These are phyloP conservation scores for Stachybotrys chartarum DNA, from an alignment of 2,329 filamentous ascomycete genomes.

Conservation along the genomic window DNA sequence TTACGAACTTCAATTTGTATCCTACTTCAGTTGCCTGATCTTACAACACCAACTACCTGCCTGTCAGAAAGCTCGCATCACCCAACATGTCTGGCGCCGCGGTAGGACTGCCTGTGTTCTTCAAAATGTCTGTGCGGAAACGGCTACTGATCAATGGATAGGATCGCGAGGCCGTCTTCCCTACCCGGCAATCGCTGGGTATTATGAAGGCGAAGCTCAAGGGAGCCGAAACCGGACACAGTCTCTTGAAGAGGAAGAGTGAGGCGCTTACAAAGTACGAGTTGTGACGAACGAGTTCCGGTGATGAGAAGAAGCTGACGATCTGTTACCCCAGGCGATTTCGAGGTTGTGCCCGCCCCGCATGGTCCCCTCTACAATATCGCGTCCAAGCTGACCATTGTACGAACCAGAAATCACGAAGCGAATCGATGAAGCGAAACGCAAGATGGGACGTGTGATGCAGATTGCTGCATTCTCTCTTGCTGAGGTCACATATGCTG, in stretches of 20 bases:
- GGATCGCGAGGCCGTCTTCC: conserved; percentile 95
- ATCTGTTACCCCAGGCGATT: conserved; percentile 59
- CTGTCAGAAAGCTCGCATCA: not conserved
- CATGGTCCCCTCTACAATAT: not conserved
- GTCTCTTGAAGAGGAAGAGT: conserved; percentile 92
- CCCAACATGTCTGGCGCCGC: conserved; percentile 24
- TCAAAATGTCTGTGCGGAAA: not conserved
- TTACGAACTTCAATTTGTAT: too few species aligned
- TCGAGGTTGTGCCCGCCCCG: conserved; percentile 52
- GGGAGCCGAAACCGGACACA: conserved; percentile 85
- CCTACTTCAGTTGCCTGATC: too few species aligned
- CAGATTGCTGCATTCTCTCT: conserved; percentile 97
- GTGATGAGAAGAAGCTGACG: conserved; percentile 2
- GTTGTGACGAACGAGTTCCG: not conserved
- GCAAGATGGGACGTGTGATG: conserved; percentile 99
- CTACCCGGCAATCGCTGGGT: conserved; percentile 92
- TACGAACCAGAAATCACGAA: conserved; percentile 72
- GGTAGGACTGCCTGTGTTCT: not conserved
- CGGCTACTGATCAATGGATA: conserved; percentile 23
- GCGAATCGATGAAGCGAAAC: conserved; percentile 96
- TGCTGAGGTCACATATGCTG: conserved; percentile 94
- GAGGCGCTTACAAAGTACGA: conserved; percentile 92
- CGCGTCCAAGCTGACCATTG: conserved; percentile 6
- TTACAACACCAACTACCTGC: not conserved
- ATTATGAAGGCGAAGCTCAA: conserved; percentile 98